Evolutionary conservation across 1,284 basidiomycete genomes (phyloP), one percentile per base, ranked within the genome.

Genomic region (Trichosporon faecale): DNA sequence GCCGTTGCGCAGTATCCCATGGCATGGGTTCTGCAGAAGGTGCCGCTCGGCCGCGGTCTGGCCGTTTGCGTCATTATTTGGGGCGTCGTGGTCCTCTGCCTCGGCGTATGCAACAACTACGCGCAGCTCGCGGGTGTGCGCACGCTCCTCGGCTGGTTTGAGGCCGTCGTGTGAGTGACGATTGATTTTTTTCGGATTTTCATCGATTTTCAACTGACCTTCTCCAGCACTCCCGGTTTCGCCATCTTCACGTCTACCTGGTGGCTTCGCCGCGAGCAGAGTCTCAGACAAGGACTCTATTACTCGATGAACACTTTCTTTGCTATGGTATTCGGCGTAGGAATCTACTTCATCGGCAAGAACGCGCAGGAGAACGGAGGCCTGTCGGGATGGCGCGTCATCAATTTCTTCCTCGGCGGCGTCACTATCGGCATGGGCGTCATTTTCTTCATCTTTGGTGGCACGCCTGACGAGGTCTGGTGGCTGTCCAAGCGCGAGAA

Each of bases 331-430:
- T 71, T 73, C 31, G 64, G 66, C 18, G 66, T 71, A 3, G 66
- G 64, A 44, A 76, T 73, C 74, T 78, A 78, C 70, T 73, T 35
- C 49, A 72, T 78, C 55, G 77, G 74, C 21, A 64, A 69, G 29
- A 68, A 72, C n/a, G 68, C 76, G 1, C 66, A 76, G 57, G 55
- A 68, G 60, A 18, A 65, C 3, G 76, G 76, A 37, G 68, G 66
- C 2, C 63, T 74, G 4, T 71, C 73, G 18, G 76, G 70, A 0
- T 77, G 77, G 77, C 68, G 77, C 18, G 75, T 74, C 11, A 79
- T 79, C 74, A 77, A 77, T 70, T 74, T 75, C 46, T 79, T 79
- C 73, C 75, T 79, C 21, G 77, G 77, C 29, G 75, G 68, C 6
- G 23, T 72, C 9, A 79, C 77, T 27, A 69, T 72, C 69, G 69